Evolutionary conservation across 305 asterid species (phyloP).

Genomic region (Fraxinus angustifolia): DNA sequence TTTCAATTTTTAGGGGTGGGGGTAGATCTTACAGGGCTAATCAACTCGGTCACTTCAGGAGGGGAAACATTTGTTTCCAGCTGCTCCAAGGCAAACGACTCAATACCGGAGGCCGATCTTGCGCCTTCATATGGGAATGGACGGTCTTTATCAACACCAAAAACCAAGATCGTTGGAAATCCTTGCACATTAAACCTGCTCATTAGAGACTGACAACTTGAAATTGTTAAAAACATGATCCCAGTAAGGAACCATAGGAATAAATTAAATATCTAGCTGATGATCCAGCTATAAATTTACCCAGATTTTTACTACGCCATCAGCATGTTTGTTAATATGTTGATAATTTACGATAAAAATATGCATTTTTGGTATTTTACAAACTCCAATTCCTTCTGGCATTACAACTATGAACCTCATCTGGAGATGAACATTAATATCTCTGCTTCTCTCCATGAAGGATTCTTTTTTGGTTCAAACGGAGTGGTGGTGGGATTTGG

Average conservation of each 20-base stretch:
- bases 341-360: not conserved
- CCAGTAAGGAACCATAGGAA: not conserved
- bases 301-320: not conserved
- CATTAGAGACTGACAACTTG: constrained; percentile 71
- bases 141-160: constrained; percentile 82
- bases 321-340: not conserved
- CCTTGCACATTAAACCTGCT: constrained; percentile 96
- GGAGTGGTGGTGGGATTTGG: no score
- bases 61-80: constrained; percentile 77
- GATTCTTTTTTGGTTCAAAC: not conserved
- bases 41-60: constrained; percentile 88
- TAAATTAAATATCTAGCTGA: not conserved
- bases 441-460: not conserved
- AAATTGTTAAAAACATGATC: constrained; percentile 21
- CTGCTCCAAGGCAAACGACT: constrained; percentile 83
- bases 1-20: not conserved
- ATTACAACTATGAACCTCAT: not conserved
- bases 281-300: not conserved
- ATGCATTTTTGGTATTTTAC: not conserved
- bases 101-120: constrained; percentile 85
- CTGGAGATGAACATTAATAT: not conserved
- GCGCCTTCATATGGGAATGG: constrained; percentile 82
- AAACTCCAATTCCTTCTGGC: not conserved
- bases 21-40: constrained; percentile 55
- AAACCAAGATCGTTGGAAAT: constrained; percentile 92